Evolutionary conservation across 129 eudicot species (phyloP), one percentile per base, ranked within the genome.

Genomic region (Chrysanthemum makinoi): DNA sequence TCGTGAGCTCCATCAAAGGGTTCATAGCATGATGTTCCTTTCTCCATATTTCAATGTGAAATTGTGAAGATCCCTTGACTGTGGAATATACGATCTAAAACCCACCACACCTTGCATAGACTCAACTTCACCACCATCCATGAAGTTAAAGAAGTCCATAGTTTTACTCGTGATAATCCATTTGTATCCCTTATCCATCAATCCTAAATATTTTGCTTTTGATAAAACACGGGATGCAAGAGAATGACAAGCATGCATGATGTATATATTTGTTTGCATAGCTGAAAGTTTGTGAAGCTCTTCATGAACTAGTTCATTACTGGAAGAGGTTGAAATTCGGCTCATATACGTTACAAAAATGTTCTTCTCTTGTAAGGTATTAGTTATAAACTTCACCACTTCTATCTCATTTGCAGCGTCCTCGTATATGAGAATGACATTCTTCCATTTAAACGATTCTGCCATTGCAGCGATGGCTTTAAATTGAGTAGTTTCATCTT

Each of bases 81-180:
- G 13, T 9, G 80, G 85, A 62, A 87, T 18, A 67, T 76, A 77
- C 24, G 94, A 44, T 75, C 66, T 80, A 17, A 87, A 50, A 17
- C 66, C 16, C 69, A 26, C 79, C 4, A 14, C 80, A n/a, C 96
- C 90, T 64, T 82, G 80, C 83, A 89, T 74, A 2, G 74, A 55
- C 18, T 80, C 63, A 4, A 78, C 0, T 8, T 78, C 77, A 1
- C 55, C 60, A 52, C 6, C 46, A 13, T 81, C 79, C 81, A 69
- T 3, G 1, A 72, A 19, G 14, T 65, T 28, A 13, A 90, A n/a
- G 17, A 70, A 54, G 56, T 30, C 35, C 35, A 30, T 30, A 30
- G 83, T 73, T 18, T 70, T 72, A 56, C 68, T 64, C 0, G 90
- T 84, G 12, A 78, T 8, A 10, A 89, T 80, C 96, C 96, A 89